A percentile compares a stretch with the other conserved stretches of the same genome.
phyloP scores from a whole-genome alignment of 495 filamentous ascomycete genomes.

The Trichoderma erinaceum region DNA sequence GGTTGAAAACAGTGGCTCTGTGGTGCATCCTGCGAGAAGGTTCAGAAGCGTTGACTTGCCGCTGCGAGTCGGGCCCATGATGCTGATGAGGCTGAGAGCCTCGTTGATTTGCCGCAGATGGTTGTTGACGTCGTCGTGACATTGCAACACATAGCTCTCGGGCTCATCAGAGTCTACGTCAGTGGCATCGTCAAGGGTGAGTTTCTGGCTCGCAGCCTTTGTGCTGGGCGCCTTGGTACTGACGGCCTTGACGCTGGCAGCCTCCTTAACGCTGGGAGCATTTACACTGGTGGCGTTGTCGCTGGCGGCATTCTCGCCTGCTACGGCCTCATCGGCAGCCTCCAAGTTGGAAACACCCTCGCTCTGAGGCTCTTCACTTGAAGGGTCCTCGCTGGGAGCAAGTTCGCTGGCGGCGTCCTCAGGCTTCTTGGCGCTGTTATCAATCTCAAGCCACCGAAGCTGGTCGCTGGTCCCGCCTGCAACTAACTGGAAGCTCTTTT shows the following conservation, averaged over 20 bases:
- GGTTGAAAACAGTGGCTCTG: not conserved
- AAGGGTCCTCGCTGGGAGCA: not conserved
- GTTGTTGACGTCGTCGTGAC: conserved; percentile 1
- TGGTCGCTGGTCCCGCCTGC: conserved; percentile 8
- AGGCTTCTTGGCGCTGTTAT: not conserved
- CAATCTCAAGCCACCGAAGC: conserved; percentile 11
- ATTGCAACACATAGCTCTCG: not conserved
- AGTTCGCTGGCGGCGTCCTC: not conserved
- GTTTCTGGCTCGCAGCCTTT: not conserved
- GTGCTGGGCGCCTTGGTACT: not conserved
- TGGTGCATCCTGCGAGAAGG: conserved; percentile 1
- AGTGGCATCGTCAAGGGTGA: not conserved
- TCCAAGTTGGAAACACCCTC: not conserved
- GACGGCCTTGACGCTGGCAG: not conserved
- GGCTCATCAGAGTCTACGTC: not conserved
- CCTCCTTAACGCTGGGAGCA: not conserved
- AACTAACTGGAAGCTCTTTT: conserved; percentile 9
- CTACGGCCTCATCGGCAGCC: not conserved
- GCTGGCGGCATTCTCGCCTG: not conserved
- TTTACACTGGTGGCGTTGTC: not conserved
- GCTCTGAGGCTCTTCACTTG: not conserved
- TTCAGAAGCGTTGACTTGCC: conserved; percentile 6
- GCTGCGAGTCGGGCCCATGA: conserved; percentile 2
- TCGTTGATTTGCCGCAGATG: conserved; percentile 5
- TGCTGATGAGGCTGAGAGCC: conserved; percentile 8